Conservation (phyloP, 2,329 filamentous ascomycete species). For the Hymenoscyphus infarciens region DNA sequence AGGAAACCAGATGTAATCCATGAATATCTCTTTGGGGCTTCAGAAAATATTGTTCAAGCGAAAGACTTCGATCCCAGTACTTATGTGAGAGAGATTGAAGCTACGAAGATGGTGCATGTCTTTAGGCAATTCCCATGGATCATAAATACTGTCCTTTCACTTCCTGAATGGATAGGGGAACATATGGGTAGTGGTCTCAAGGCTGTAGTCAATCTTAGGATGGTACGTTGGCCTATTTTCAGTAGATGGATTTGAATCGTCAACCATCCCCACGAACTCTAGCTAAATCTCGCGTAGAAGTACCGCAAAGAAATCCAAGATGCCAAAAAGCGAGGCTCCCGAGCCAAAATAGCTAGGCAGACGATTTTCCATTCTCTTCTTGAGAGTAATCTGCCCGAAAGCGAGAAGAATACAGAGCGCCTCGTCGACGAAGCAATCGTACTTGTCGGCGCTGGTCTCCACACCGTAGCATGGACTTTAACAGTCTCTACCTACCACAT, state of each 20-base stretch:
- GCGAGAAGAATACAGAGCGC: constrained; percentile 16
- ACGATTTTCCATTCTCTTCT: constrained; percentile 5
- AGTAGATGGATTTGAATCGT: not conserved
- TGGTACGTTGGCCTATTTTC: not conserved
- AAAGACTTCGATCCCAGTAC: not conserved
- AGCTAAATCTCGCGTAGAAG: not conserved
- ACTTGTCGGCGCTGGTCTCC: constrained; percentile 35
- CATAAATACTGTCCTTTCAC: not conserved
- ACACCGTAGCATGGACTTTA: constrained; percentile 37
- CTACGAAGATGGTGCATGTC: not conserved
- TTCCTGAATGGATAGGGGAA: not conserved
- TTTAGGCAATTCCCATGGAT: not conserved
- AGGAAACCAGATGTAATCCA: not conserved
- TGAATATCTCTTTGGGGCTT: not conserved
- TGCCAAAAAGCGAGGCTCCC: not conserved
- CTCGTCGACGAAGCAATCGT: constrained; percentile 36
- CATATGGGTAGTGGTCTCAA: not conserved
- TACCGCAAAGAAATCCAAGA: constrained; percentile 4
- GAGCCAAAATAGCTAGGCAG: not conserved
- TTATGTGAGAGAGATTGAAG: not conserved
- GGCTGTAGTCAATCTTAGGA: not conserved
- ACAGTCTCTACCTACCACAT: constrained; percentile 37
- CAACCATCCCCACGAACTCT: not conserved
- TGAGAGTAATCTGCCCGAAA: not conserved
- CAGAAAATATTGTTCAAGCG: not conserved